Conservation (phyloP, 805 yeast genomes). For the Wickerhamiella domercqiae region DNA sequence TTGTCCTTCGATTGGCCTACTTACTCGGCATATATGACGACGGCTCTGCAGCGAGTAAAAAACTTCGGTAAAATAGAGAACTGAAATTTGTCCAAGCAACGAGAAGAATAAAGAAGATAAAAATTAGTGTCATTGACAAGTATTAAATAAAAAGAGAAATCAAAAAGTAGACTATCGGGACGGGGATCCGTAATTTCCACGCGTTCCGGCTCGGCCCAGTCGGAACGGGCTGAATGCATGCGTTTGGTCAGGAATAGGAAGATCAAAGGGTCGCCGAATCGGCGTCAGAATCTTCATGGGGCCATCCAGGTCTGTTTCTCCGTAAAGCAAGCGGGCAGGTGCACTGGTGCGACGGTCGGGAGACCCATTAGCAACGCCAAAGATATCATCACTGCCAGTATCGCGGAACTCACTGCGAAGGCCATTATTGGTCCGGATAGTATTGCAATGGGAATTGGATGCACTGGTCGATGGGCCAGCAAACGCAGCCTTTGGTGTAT, state of each 20-base stretch:
- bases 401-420: too few species aligned
- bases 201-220: constrained; percentile 4
- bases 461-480: too few species aligned
- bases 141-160: constrained; percentile 1
- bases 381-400: too few species aligned
- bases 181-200: constrained; percentile 14
- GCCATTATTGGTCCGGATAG: too few species aligned
- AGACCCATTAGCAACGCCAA: too few species aligned
- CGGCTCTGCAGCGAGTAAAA: constrained; percentile 1
- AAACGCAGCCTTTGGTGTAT: too few species aligned
- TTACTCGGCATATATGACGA: constrained; percentile 55
- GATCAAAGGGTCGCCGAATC: constrained; percentile 17
- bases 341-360: too few species aligned
- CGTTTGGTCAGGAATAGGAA: constrained; percentile 19
- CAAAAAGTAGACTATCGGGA: not conserved
- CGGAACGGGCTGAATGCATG: constrained; percentile 18
- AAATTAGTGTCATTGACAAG: not conserved
- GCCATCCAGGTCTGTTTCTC: too few species aligned
- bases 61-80: too few species aligned
- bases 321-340: too few species aligned
- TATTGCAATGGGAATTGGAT: too few species aligned
- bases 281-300: constrained; percentile 15
- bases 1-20: constrained; percentile 81
- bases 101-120: not conserved
- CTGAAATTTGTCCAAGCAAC: not conserved